Evolutionary conservation across 2,329 filamentous ascomycete species (phyloP), one percentile per base, ranked within the genome.

Genomic region (Ceratocystis papillata): DNA sequence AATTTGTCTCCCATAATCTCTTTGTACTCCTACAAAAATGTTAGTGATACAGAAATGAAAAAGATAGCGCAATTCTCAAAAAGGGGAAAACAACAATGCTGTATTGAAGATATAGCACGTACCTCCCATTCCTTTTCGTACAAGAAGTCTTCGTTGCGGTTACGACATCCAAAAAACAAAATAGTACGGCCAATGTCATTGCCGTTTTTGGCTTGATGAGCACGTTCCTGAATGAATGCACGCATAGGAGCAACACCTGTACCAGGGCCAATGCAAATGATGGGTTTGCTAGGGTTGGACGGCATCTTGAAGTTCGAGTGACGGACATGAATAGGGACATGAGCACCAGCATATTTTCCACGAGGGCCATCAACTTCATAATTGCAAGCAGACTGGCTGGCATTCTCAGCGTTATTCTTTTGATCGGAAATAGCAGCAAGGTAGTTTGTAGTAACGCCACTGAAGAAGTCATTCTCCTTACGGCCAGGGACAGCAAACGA

Each of bases 231-330:
- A 8, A 99, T 82, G 74, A 99, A 99, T 5, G 83, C 94, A 70
- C 94, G 87, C 85, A 99, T 96, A 20, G 94, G 94, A 30, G 94
- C 94, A 65, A 96, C 91, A 80, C 94, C 94, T 64, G 94, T 97
- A 74, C 94, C 94, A 12, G 94, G 94, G 28, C 94, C 94, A 71
- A 97, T 85, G 86, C 96, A 92, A 75, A 99, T 96, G 71, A 99
- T 80, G 37, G 94, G 94, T 78, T 95, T 96, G 62, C 88, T 85
- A 3, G 94, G 91, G 72, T 99, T 92, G 17, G 94, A 96, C 7
- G 94, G 94, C 37, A 99, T 84, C 80, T 97, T 97, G 84, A 99
- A 99, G 80, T 97, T 99, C 70, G 94, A 97, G 78, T 96, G 93
- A 70, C 94, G 90, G 68, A 99, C 86, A 74, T 99, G 94, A 15